Base-by-base conservation (phyloP, 352 stramenopile species). In the Phytophthora pseudosyringae region DNA sequence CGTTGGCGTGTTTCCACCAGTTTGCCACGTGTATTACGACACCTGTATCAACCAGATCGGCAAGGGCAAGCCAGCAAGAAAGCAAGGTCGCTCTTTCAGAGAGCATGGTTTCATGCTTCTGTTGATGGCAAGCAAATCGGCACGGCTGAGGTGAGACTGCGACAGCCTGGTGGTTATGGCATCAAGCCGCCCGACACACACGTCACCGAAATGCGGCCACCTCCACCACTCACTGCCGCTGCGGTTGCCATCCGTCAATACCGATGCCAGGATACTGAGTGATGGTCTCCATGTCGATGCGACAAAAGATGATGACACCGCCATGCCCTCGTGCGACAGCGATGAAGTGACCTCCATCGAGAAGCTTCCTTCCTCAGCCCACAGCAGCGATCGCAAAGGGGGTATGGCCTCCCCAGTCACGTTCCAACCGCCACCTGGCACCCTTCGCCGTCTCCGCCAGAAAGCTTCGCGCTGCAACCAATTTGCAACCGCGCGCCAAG, bases 71-170 rank as follows among this genome's bases (percentile, higher is more conserved):
- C 21, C 21, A 21, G 21, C 21, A 35, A 35, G 31, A 35, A 35
- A 12, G 31, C 31, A 35, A 35, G 31, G 31, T 35, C 31, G 31
- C 31, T 32, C 31, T 32, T 32, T 46, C 16, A 25, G 50, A 39
- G 11, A 43, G 32, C 13, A 21, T 49, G 43, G 43, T 12, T 43
- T 16, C n/a, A 41, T 12, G 36, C 9, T 11, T 59, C 18, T 54
- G 54, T 62, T 62, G 54, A 62, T 26, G 54, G 54, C 54, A 62
- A 25, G 29, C 53, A 61, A 61, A 54, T 53, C 41, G 40, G 21
- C 13, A 18, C 51, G 28, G 51, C 39, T 28, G 44, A 50, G 41
- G 54, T 41, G 41, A 56, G 44, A 56, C 44, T 28, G 33, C 15
- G 25, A 40, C 56, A 57, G 11, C 3, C 39, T 32, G 31, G 44